Conservation (phyloP, 768 basidiomycete species). For the Boletus rex-veris region DNA sequence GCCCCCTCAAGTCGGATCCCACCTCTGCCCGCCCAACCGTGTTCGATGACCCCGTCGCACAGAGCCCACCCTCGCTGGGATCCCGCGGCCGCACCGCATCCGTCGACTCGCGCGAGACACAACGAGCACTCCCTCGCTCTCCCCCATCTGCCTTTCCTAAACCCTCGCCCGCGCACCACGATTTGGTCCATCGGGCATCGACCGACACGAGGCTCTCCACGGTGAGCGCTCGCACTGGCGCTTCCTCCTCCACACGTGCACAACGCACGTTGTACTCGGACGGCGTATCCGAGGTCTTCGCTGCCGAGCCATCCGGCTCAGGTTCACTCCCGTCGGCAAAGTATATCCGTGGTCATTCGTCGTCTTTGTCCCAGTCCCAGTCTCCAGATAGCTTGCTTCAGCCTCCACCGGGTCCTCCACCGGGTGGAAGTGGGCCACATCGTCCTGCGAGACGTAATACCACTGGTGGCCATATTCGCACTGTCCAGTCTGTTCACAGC, state of each 20-base stretch:
- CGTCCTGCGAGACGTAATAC: slow-evolving; percentile 66
- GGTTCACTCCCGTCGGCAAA: slow-evolving; percentile 21
- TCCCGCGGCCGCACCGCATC: slow-evolving; percentile 29
- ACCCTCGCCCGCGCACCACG: slow-evolving; percentile 17
- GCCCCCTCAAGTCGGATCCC: neutral
- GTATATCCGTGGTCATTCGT: slow-evolving; percentile 15
- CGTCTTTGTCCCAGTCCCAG: slow-evolving; percentile 25
- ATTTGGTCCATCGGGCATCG: slow-evolving; percentile 44
- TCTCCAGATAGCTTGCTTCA: slow-evolving; percentile 50
- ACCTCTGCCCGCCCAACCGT: slow-evolving; percentile 23
- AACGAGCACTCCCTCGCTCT: slow-evolving; percentile 14
- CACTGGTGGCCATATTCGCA: slow-evolving; percentile 49
- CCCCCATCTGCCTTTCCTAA: slow-evolving; percentile 22
- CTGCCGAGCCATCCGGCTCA: slow-evolving; percentile 17
- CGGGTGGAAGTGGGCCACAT: slow-evolving; percentile 16
- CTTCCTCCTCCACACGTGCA: slow-evolving; percentile 18
- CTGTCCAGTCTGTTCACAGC: slow-evolving; percentile 32
- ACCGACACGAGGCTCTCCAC: slow-evolving; percentile 47
- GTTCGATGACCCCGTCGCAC: slow-evolving; percentile 25
- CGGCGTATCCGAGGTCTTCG: slow-evolving; percentile 18
- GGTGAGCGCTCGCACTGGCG: slow-evolving; percentile 20
- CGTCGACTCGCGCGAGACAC: slow-evolving; percentile 27
- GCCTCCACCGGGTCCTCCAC: slow-evolving; percentile 45
- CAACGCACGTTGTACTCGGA: slow-evolving; percentile 17
- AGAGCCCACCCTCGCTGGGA: slow-evolving; percentile 13